Evolutionary conservation across 805 yeast genomes (phyloP).

Genomic region (Nematodospora valgi): DNA sequence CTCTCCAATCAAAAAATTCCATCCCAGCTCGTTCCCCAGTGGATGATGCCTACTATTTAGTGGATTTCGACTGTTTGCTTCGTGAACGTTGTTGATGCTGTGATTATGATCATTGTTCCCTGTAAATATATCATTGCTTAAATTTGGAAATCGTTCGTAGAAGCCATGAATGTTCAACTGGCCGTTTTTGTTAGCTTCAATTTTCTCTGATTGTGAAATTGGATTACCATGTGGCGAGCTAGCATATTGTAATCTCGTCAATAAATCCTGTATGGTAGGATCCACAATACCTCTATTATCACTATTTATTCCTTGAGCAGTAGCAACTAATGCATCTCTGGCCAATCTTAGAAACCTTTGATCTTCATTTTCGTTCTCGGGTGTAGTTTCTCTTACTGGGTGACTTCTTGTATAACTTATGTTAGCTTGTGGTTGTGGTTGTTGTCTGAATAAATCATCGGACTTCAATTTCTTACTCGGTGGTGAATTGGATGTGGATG

Average conservation of each 20-base stretch:
- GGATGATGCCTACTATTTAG: constrained; percentile 10
- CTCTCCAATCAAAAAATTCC: constrained; percentile 32
- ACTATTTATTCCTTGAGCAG: constrained; percentile 37
- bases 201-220: constrained; percentile 28
- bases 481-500: constrained; percentile 5
- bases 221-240: constrained; percentile 58
- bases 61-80: constrained; percentile 4
- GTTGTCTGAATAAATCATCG: not conserved
- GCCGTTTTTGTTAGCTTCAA: constrained; percentile 37
- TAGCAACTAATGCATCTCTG: constrained; percentile 57
- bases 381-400: constrained; percentile 1
- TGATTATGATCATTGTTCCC: constrained; percentile 1
- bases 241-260: constrained; percentile 57
- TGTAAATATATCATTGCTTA: constrained; percentile 38
- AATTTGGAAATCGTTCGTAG: constrained; percentile 40
- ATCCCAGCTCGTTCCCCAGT: constrained; percentile 21
- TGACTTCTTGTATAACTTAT: constrained; percentile 13
- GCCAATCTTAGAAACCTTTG: constrained; percentile 55
- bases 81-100: constrained; percentile 1
- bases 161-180: constrained; percentile 41
- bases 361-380: constrained; percentile 39
- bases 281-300: constrained; percentile 39
- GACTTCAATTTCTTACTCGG: constrained; percentile 2
- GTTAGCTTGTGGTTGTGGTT: constrained; percentile 8
- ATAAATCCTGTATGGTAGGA: constrained; percentile 60